These are phyloP conservation scores for Lachancea cidri DNA, from an alignment of 805 yeast species.

Conservation along the genomic window DNA sequence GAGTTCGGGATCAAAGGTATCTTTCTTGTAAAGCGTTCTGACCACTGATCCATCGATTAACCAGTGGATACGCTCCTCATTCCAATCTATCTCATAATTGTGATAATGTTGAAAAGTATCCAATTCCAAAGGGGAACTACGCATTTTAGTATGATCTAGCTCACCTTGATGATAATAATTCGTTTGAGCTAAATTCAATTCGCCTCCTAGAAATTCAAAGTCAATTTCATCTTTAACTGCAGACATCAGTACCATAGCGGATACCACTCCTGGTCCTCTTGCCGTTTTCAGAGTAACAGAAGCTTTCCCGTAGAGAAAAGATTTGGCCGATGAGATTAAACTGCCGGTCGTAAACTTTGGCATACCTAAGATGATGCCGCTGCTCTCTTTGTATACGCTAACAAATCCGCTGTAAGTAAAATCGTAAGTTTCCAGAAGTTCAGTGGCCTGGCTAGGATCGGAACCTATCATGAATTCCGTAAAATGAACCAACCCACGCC, in stretches of 20 bases:
- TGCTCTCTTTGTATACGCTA: conserved; percentile 42
- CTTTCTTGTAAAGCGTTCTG: conserved; percentile 57
- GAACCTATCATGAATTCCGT: conserved; percentile 24
- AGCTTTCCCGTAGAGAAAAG: conserved; percentile 80
- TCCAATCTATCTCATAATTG: conserved; percentile 77
- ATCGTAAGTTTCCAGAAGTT: conserved; percentile 56
- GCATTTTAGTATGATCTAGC: conserved; percentile 57
- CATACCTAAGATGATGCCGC: conserved; percentile 52
- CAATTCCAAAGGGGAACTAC: conserved; percentile 25
- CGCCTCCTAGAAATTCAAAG: conserved; percentile 77
- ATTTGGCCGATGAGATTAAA: conserved; percentile 69
- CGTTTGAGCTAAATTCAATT: conserved; percentile 60
- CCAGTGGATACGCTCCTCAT: conserved; percentile 67
- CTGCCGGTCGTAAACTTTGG: conserved; percentile 72
- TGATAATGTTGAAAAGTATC: conserved; percentile 66
- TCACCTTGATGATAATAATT: conserved; percentile 78
- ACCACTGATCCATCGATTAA: conserved; percentile 56
- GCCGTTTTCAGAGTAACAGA: conserved; percentile 67
- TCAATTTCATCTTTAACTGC: conserved; percentile 91
- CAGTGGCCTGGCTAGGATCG: conserved; percentile 50
- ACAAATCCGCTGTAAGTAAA: conserved; percentile 56
- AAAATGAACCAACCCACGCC: conserved; percentile 25
- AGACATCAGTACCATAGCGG: conserved; percentile 77
- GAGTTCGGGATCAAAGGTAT: conserved; percentile 58
- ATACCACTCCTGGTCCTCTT: conserved; percentile 70